Evolutionary conservation across 192 early-diverging fungal species (phyloP), one percentile per base, ranked within the genome.

Genomic region (Kappamyces sp.): DNA sequence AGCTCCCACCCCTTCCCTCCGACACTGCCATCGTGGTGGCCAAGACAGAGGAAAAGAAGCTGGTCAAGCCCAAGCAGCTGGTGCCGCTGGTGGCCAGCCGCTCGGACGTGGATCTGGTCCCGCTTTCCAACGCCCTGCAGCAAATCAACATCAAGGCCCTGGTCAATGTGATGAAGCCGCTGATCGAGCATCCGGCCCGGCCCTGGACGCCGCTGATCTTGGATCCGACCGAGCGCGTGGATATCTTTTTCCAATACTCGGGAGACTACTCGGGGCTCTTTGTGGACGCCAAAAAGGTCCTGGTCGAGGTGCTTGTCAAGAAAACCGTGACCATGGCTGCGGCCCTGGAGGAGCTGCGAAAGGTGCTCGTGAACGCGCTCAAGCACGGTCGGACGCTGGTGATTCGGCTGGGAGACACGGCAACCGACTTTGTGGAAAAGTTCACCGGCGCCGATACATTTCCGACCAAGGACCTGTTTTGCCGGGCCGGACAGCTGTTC

Each of bases 171-270:
- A 60, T 68, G 15, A 12, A 60, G 34, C 59, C 65, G n/a, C 52
- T 60, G 15, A 41, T 67, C 11, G 30, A 43, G 34, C 61, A 69
- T 41, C 57, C 64, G 12, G 31, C 14, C 5, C 50, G 57, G 5
- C 59, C 67, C 15, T 73, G 59, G 47, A 73, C 71, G 9, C 71
- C 71, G 14, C 64, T 73, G 4, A 58, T 73, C 8, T 36, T 73
- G 30, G 71, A 73, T 41, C 66, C 64, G n/a, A 47, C 59, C 6
- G 46, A 53, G 6, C 65, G 67, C 34, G 61, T 66, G 8, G 71
- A 69, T 12, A 45, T 46, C 6, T 73, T 66, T 33, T 73, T 73
- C 47, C 52, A 57, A 33, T 73, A 73, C 54, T 57, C 67, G 22
- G 57, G 59, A 33, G 67, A 69, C 22, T 69, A 60, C 45, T 36